Evolutionary conservation across 23 red algal species (phyloP).

Genomic region (Pyropia yezoensis): DNA sequence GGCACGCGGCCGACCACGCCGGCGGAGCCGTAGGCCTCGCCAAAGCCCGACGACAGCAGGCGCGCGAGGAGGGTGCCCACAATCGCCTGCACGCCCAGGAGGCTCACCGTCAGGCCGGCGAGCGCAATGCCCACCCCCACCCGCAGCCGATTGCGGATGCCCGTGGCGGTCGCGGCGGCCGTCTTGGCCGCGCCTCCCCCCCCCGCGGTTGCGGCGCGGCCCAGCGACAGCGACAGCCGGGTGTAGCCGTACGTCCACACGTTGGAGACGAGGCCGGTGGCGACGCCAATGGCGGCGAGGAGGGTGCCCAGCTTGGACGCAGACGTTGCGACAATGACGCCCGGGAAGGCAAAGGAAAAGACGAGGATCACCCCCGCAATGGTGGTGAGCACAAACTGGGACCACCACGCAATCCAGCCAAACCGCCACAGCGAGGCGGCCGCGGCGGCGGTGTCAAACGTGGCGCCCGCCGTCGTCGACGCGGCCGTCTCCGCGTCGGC

Average conservation of each 20-base stretch:
- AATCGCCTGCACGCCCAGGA: constrained; percentile 42
- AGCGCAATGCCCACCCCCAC: constrained; percentile 27
- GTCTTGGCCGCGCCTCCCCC: neutral
- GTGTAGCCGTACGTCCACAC: constrained; percentile 75
- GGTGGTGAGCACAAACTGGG: constrained; percentile 43
- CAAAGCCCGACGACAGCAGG: constrained; percentile 30
- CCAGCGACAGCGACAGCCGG: constrained; percentile 40
- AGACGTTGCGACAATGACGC: constrained; percentile 33
- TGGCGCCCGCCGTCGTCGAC: no score
- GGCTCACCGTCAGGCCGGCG: constrained; percentile 17
- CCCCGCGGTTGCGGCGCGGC: neutral
- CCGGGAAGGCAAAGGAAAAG: constrained; percentile 57
- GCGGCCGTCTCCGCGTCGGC: no score
- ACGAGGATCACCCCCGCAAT: constrained; percentile 56
- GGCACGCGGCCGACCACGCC: neutral
- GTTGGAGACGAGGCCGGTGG: constrained; percentile 31
- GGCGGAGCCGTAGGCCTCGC: neutral
- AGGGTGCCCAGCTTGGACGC: constrained; percentile 31
- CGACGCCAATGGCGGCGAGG: constrained; percentile 26
- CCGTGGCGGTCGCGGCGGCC: constrained; percentile 8
- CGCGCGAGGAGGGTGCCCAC: constrained; percentile 44
- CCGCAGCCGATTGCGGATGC: constrained; percentile 25
- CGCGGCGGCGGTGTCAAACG: no score
- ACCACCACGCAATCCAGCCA: constrained; percentile 63
- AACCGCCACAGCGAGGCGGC: constrained; percentile 27